Percentiles rank a stretch among this genome's conserved stretches.
Conservation (phyloP, 2,329 filamentous ascomycete genomes). For the Cucurbitaria berberidis region DNA sequence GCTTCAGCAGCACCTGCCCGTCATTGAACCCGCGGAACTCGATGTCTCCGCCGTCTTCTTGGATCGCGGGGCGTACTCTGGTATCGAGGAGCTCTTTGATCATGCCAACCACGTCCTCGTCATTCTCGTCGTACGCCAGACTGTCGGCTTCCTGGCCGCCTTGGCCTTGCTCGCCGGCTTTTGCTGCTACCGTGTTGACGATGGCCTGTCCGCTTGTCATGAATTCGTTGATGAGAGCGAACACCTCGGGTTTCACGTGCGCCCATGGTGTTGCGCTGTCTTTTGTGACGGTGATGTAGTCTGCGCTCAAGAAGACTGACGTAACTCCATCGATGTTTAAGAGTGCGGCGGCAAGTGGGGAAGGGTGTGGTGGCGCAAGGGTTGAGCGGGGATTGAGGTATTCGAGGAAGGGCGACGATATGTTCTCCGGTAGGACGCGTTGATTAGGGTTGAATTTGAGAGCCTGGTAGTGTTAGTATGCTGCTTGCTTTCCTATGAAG, state of each 20-base stretch:
- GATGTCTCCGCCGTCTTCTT: conserved; percentile 97
- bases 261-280: conserved; percentile 87
- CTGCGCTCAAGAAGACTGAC: conserved; percentile 88
- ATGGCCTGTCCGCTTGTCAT: conserved; percentile 83
- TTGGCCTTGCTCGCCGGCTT: conserved; percentile 58
- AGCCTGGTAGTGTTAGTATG: conserved; percentile 52
- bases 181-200: conserved; percentile 73
- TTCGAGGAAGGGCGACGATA: conserved; percentile 82
- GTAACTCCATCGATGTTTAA: conserved; percentile 96
- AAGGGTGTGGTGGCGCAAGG: conserved; percentile 85
- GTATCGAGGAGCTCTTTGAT: conserved; percentile 98
- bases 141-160: conserved; percentile 67
- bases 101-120: conserved; percentile 95
- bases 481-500: neutral
- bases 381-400: conserved; percentile 90
- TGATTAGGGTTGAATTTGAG: conserved; percentile 96
- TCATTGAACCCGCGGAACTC: conserved; percentile 90
- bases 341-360: conserved; percentile 85
- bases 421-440: conserved; percentile 75
- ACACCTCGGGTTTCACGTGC: conserved; percentile 93
- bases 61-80: conserved; percentile 90
- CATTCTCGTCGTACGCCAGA: conserved; percentile 84
- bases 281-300: conserved; percentile 98
- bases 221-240: conserved; percentile 91
- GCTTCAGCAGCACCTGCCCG: conserved; percentile 83